Evolutionary conservation across 2,329 filamentous ascomycete genomes (phyloP).

Genomic region (Aspergillus quadricinctus): DNA sequence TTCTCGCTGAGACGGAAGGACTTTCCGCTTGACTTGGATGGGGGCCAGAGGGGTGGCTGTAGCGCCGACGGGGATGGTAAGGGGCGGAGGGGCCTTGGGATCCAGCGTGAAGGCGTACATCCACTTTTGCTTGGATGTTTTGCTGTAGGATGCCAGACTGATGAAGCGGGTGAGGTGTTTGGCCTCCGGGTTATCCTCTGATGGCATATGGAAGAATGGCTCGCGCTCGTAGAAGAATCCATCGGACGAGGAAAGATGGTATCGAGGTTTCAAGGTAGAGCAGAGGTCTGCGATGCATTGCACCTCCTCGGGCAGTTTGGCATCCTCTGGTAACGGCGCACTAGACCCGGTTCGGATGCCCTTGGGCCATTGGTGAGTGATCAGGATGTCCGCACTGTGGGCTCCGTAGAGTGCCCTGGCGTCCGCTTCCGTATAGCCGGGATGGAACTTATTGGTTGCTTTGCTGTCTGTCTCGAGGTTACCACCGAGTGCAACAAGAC

Average conservation of each 20-base stretch:
- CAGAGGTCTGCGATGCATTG: slow-evolving; percentile 74
- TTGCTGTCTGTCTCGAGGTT: slow-evolving; percentile 45
- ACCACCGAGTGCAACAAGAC: slow-evolving; percentile 83
- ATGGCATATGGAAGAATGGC: slow-evolving; percentile 71
- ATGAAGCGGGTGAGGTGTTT: slow-evolving; percentile 79
- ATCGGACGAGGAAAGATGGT: slow-evolving; percentile 74
- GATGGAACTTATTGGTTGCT: slow-evolving; percentile 64
- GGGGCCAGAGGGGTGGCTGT: slow-evolving; percentile 65
- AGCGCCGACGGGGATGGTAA: slow-evolving; percentile 62
- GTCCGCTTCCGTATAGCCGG: slow-evolving; percentile 73
- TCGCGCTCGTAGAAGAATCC: slow-evolving; percentile 82
- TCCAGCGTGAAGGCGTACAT: slow-evolving; percentile 64
- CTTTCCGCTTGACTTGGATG: slow-evolving; percentile 56
- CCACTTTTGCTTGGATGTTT: slow-evolving; percentile 66
- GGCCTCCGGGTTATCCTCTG: slow-evolving; percentile 50
- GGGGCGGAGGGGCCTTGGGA: slow-evolving; percentile 54
- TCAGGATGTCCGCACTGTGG: slow-evolving; percentile 75
- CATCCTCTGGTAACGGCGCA: slow-evolving; percentile 53
- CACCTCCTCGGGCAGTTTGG: slow-evolving; percentile 52
- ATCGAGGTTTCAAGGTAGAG: slow-evolving; percentile 76
- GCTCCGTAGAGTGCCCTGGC: slow-evolving; percentile 70
- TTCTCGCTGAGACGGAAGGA: slow-evolving; percentile 30
- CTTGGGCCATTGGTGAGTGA: slow-evolving; percentile 83
- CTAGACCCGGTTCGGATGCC: slow-evolving; percentile 67
- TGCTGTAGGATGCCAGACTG: slow-evolving; percentile 75